phyloP scores from a whole-genome alignment of 768 basidiomycete species.

The Termitomyces sp. region DNA sequence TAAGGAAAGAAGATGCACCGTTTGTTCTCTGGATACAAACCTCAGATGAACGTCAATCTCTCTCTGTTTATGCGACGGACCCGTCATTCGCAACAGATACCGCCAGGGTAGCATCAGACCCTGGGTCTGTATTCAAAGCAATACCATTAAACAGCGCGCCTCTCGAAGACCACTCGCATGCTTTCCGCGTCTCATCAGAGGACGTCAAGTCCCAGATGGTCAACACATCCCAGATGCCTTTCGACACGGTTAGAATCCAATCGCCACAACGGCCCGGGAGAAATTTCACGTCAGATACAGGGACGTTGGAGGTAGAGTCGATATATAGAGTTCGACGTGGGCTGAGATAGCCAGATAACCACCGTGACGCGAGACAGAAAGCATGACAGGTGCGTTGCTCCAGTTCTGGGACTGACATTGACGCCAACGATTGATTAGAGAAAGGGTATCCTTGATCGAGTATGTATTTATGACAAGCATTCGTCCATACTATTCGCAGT shows the following conservation, averaged over 20 bases:
- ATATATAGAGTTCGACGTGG: constrained; percentile 18
- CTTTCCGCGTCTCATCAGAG: constrained; percentile 17
- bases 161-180: constrained; percentile 51
- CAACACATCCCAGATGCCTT: constrained; percentile 58
- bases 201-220: constrained; percentile 44
- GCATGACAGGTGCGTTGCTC: constrained; percentile 42
- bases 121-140: constrained; percentile 42
- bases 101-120: constrained; percentile 46
- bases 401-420: constrained; percentile 39
- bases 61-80: constrained; percentile 30
- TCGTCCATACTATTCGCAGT: constrained; percentile 55
- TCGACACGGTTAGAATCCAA: constrained; percentile 52
- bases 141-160: constrained; percentile 52
- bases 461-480: constrained; percentile 42
- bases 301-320: constrained; percentile 33
- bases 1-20: constrained; percentile 32
- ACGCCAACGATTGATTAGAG: constrained; percentile 29
- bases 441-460: constrained; percentile 49
- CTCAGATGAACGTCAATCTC: constrained; percentile 14
- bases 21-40: constrained; percentile 22
- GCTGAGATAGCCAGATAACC: constrained; percentile 28
- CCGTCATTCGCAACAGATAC: constrained; percentile 43
- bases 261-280: constrained; percentile 39
- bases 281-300: constrained; percentile 53
- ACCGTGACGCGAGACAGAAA: constrained; percentile 44